phyloP scores from a whole-genome alignment of 148 eudicot species.

The Vaccinium myrtillus region DNA sequence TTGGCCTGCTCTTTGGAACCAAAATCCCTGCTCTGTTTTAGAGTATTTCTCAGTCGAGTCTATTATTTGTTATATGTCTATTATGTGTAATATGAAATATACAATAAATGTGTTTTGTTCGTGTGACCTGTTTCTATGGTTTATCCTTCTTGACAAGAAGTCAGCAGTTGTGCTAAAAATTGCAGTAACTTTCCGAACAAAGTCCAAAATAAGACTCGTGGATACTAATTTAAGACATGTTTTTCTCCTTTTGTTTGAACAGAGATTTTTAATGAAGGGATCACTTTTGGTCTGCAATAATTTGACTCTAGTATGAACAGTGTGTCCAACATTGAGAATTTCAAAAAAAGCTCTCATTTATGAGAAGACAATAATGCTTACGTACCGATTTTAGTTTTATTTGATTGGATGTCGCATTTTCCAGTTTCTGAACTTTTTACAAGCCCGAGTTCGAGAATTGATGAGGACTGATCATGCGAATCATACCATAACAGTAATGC shows the following conservation, averaged over 20 bases:
- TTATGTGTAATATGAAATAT: not conserved
- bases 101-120: not conserved
- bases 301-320: not conserved
- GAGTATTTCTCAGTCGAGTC: not conserved
- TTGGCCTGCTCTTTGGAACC: not conserved
- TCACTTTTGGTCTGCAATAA: not conserved
- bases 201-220: not conserved
- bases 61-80: no score
- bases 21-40: not conserved
- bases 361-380: not conserved
- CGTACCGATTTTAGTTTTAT: not conserved
- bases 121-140: not conserved
- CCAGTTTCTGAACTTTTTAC: slow-evolving; percentile 73
- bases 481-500: slow-evolving; percentile 52
- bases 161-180: not conserved
- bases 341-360: not conserved
- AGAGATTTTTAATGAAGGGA: not conserved
- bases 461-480: slow-evolving; percentile 34
- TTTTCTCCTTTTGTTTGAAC: not conserved
- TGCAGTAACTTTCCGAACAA: not conserved
- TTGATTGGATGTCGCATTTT: slow-evolving; percentile 15
- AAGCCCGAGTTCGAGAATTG: slow-evolving; percentile 59
- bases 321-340: not conserved
- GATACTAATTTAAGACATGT: not conserved
- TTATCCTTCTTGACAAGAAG: not conserved